Conservation (phyloP, 139 green algal species). For the Micromonas commoda region DNA sequence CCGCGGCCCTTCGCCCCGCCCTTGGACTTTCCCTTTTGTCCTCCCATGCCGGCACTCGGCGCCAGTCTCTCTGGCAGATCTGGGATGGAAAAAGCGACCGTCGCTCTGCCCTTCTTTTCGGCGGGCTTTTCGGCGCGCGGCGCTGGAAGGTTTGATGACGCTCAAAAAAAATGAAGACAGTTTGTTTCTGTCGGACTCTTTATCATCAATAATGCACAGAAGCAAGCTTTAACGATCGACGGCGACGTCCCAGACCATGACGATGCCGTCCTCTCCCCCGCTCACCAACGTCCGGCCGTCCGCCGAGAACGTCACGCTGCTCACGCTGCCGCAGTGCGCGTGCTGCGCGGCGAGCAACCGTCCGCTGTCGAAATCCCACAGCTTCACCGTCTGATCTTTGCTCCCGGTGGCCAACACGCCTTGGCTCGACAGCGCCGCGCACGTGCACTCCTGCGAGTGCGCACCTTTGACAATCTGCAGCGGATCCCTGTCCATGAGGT, state of each 20-base stretch:
- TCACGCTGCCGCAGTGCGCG: neutral
- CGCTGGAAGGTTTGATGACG: no score
- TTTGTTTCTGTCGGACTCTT: no score
- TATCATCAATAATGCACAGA: no score
- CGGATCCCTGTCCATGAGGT: neutral
- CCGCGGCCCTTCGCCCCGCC: no score
- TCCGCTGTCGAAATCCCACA: conserved; percentile 11
- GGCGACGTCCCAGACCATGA: neutral
- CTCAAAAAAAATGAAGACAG: no score
- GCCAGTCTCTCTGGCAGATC: no score
- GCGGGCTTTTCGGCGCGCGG: no score
- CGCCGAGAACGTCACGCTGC: neutral
- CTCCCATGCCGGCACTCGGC: no score
- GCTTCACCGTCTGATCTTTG: neutral
- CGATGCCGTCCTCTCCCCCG: neutral
- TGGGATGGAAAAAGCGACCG: no score
- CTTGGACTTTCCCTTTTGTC: no score
- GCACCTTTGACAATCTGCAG: neutral
- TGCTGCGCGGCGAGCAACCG: neutral
- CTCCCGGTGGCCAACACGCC: neutral
- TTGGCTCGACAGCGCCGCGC: neutral
- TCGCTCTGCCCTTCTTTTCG: no score
- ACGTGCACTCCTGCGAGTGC: conserved; percentile 5
- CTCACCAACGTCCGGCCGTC: neutral
- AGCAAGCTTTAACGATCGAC: no score